phyloP scores from a whole-genome alignment of 176 grass and related monocot species.

The Carex pumila region DNA sequence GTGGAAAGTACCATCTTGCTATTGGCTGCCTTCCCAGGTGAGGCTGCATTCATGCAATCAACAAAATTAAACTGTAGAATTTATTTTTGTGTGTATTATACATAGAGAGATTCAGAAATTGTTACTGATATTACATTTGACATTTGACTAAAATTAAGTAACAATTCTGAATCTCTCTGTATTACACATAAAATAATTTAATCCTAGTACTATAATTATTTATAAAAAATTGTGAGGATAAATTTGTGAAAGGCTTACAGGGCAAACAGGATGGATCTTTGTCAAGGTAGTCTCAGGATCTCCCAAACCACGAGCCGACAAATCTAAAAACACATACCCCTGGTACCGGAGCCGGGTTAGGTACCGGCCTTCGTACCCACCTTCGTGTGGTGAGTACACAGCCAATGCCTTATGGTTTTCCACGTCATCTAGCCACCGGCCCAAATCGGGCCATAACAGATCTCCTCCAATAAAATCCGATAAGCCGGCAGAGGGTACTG shows the following conservation, averaged over 20 bases:
- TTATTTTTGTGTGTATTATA: no score
- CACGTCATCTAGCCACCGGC: conserved; percentile 69
- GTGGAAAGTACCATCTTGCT: conserved; percentile 91
- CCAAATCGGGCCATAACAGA: conserved; percentile 62
- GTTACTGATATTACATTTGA: no score
- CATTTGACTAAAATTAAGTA: no score
- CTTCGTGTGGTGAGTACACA: conserved; percentile 85
- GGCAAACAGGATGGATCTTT: conserved; percentile 93
- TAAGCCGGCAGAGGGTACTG: conserved; percentile 19
- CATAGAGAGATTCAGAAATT: no score
- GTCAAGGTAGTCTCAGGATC: conserved; percentile 81
- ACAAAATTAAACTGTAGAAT: not conserved
- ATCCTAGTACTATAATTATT: not conserved
- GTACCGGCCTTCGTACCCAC: conserved; percentile 92
- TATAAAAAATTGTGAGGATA: not conserved
- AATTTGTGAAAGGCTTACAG: conserved; percentile 9
- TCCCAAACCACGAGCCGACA: conserved; percentile 72
- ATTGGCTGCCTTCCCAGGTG: conserved; percentile 79
- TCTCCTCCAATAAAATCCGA: conserved; percentile 69
- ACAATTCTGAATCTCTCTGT: no score
- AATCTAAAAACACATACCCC: conserved; percentile 84
- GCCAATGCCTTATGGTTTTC: conserved; percentile 88
- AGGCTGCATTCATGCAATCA: conserved; percentile 39
- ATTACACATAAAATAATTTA: not conserved
- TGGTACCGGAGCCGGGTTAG: conserved; percentile 71